phyloP scores from a whole-genome alignment of 129 eudicot species.

The Tagetes patula region DNA sequence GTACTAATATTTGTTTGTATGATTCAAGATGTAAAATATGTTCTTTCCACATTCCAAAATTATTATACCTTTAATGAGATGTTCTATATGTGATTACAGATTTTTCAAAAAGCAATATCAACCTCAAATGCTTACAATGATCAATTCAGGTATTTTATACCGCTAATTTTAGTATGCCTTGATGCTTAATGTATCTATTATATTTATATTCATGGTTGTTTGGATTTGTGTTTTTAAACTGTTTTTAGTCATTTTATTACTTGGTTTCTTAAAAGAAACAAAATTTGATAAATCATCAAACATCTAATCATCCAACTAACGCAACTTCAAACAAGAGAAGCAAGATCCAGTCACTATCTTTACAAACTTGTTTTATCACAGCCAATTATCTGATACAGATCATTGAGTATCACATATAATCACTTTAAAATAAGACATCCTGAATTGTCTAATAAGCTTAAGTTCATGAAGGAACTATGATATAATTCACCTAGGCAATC shows the following conservation, averaged over 20 bases:
- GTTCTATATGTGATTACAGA: conserved; percentile 49
- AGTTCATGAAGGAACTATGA: not conserved
- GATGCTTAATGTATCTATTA: not conserved
- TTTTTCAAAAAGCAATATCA: conserved; percentile 97
- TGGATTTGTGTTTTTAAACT: not conserved
- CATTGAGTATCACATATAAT: not conserved
- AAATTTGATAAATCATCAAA: not conserved
- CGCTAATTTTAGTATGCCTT: not conserved
- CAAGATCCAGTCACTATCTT: not conserved
- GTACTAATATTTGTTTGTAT: conserved; percentile 8
- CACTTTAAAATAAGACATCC: no score
- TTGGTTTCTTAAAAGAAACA: not conserved
- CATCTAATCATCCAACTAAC: not conserved
- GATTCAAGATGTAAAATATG: not conserved
- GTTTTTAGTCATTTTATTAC: not conserved
- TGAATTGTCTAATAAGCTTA: not conserved
- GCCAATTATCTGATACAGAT: not conserved
- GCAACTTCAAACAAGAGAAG: not conserved
- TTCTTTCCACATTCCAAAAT: conserved; percentile 4
- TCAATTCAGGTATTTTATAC: conserved; percentile 72
- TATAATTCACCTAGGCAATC: not conserved
- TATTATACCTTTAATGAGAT: not conserved
- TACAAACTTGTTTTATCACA: not conserved
- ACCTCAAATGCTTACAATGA: conserved; percentile 97
- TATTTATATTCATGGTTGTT: conserved; percentile 1